Evolutionary conservation across 2,329 filamentous ascomycete species (phyloP).

Genomic region (Verticillium nonalfalfae): DNA sequence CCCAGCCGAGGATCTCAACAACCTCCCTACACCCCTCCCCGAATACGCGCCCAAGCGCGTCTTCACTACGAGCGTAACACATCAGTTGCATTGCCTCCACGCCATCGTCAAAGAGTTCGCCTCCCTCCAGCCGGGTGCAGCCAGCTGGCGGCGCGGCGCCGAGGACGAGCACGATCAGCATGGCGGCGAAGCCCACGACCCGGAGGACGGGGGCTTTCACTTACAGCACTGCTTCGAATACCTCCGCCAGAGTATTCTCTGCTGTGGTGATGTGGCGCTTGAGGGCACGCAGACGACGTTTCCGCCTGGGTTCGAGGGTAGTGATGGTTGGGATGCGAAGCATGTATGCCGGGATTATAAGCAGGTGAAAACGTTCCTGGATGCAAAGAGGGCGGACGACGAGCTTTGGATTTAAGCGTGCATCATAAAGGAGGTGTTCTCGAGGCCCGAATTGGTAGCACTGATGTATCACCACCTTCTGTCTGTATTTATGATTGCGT

Average conservation of each 20-base stretch:
- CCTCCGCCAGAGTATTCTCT: conserved; percentile 25
- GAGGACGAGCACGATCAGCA: conserved; percentile 13
- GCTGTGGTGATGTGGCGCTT: conserved; percentile 22
- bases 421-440: not conserved
- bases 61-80: conserved; percentile 35
- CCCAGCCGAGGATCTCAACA: conserved; percentile 21
- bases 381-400: conserved; percentile 24
- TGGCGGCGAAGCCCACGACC: conserved; percentile 19
- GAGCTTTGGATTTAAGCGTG: conserved; percentile 23
- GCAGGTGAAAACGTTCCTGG: conserved; percentile 25
- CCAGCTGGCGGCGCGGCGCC: conserved; percentile 3
- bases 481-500: too few relatives aligned
- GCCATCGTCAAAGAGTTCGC: conserved; percentile 28
- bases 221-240: conserved; percentile 33
- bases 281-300: conserved; percentile 33
- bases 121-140: conserved; percentile 8
- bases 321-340: conserved; percentile 35
- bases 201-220: conserved; percentile 26
- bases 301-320: conserved; percentile 26
- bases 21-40: conserved; percentile 26
- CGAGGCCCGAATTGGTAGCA: not conserved
- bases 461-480: too few relatives aligned
- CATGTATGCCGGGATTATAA: conserved; percentile 33
- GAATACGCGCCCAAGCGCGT: conserved; percentile 24
- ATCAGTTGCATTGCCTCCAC: conserved; percentile 35